Percentiles rank a stretch among this genome's conserved stretches.
Conservation (phyloP, 2,329 filamentous ascomycete species). For the Colletotrichum tabaci region DNA sequence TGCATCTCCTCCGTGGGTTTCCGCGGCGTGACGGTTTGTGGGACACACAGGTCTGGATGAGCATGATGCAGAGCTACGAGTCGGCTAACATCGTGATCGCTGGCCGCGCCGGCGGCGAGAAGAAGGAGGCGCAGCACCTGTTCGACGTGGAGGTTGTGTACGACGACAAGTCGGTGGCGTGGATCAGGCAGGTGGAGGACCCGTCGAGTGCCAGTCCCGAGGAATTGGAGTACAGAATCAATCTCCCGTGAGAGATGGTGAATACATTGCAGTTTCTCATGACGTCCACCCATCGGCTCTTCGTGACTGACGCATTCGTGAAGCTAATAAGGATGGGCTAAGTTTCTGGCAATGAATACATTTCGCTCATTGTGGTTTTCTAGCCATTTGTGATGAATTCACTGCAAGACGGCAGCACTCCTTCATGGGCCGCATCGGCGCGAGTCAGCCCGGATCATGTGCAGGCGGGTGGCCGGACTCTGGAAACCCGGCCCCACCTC, state of each 20-base stretch:
- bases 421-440: no score
- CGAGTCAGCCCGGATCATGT: no score
- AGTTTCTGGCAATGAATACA: no score
- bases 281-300: no score
- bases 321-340: no score
- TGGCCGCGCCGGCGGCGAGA: not conserved
- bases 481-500: no score
- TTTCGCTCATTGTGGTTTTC: no score
- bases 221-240: constrained; percentile 28
- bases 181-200: constrained; percentile 33
- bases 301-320: no score
- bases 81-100: not conserved
- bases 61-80: constrained; percentile 47
- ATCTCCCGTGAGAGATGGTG: constrained; percentile 15
- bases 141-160: constrained; percentile 34
- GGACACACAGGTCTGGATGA: constrained; percentile 57
- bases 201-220: not conserved
- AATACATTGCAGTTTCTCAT: no score
- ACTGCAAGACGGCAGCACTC: no score
- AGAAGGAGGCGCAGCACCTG: constrained; percentile 12
- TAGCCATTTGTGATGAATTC: no score
- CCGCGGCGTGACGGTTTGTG: constrained; percentile 61
- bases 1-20: constrained; percentile 57
- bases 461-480: no score
- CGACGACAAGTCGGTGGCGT: constrained; percentile 32